Evolutionary conservation across 106 monocot species (phyloP), one percentile per base, ranked within the genome.

Genomic region (Phalaenopsis equestris): DNA sequence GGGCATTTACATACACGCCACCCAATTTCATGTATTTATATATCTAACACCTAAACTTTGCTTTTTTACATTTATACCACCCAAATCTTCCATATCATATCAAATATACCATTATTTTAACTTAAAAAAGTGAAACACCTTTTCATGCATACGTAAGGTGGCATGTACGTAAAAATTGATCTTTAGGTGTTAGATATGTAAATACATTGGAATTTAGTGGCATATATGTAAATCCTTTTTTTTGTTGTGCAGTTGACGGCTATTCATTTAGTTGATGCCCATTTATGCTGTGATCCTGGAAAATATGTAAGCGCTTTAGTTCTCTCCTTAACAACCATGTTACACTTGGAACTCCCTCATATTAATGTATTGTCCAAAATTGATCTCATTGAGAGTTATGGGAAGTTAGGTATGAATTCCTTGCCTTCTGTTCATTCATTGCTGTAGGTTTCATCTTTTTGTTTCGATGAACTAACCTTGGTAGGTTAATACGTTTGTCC

Each of bases 361-460:
- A 92, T 98, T 78, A 98, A 98, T 83, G 94, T 98, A 39, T 78
- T 98, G 23, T 98, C 94, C 15, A 98, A 98, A 83, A 98, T 98
- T 81, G 94, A 98, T 87, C 92, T 98, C 65, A 92, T 98, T 79
- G 94, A 90, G 86, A 92, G 85, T 84, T 98, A 94, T 80, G 94
- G 97, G 8, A 92, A 92, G 83, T 80, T 98, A 78, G 96, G 96
- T 97, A 84, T 72, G 57, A 8, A 1, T 39, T 72, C 41, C 72
- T 36, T 72, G 39, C 39, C 38, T 14, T 14, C 3, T 11, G 38
- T 4, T 72, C 17, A 16, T 72, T 41, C 49, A 45, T 24, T 81
- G 11, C 4, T 72, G 5, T 52, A 55, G 21, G 8, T 70, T 80
- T n/a, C 55, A 18, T 8, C 3, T 47, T 39, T 55, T 49, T 42